Conservation (phyloP, 2,329 filamentous ascomycete genomes). For the Aureobasidium leucospermi region DNA sequence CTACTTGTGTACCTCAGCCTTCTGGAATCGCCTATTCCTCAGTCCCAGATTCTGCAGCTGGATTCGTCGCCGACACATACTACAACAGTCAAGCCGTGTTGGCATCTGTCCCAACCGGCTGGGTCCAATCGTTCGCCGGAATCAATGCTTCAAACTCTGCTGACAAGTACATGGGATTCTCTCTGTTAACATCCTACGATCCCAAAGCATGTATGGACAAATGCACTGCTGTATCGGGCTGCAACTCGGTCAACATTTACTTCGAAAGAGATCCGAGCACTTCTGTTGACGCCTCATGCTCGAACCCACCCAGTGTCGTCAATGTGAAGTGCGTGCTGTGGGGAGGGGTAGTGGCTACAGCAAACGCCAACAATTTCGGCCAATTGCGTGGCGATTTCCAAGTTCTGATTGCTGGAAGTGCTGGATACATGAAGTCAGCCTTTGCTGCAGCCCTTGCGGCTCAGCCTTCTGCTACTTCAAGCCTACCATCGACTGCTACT, state of each 20-base stretch:
- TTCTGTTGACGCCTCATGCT: conserved; percentile 25
- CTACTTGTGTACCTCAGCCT: not conserved
- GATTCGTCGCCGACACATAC: not conserved
- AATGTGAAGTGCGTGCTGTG: conserved; percentile 27
- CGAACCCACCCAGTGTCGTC: conserved; percentile 27
- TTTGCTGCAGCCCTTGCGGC: conserved; percentile 16
- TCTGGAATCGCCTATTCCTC: not conserved
- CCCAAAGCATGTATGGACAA: not conserved
- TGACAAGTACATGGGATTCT: not conserved
- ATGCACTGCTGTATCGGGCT: not conserved
- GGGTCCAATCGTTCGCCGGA: not conserved
- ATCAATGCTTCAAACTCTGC: not conserved
- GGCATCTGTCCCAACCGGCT: not conserved
- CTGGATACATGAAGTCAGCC: not conserved
- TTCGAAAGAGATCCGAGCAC: conserved; percentile 16
- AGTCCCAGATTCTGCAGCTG: not conserved
- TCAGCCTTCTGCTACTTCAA: conserved; percentile 1
- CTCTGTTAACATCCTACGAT: not conserved
- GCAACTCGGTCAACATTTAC: conserved; percentile 15
- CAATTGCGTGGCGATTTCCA: conserved; percentile 18
- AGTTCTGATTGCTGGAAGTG: not conserved
- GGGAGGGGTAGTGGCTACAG: conserved; percentile 20
- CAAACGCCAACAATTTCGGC: conserved; percentile 22
- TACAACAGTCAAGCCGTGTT: not conserved
- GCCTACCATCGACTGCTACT: conserved; percentile 5